Base-by-base conservation (phyloP, 495 filamentous ascomycete species). In the Aspergillus kassunensis region DNA sequence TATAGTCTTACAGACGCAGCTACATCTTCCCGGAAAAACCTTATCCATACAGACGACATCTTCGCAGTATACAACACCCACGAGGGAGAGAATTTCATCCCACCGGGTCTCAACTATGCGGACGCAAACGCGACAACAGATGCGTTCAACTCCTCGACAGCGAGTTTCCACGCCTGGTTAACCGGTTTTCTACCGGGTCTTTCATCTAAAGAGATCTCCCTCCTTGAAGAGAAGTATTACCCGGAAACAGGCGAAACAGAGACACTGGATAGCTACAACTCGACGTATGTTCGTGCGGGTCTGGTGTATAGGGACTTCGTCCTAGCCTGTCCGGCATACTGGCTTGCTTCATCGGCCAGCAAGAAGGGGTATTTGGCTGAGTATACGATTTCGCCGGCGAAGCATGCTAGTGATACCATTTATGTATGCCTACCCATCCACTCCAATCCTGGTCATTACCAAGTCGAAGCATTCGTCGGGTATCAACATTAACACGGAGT, bases 61-160 rank as follows among this genome's bases (percentile, higher is more conserved):
- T 78, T 75, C 50, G 70, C 71, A 3, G 77, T 79, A 68, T 84
- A 82, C 57, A 85, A 85, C 55, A 70, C 71, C 4, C 75, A 81
- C 54, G 81, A 84, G 60, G 81, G 78, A 24, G 72, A 82, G 58
- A 82, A 79, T 43, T 84, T 86, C 59, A 66, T 82, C 20, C 75
- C 81, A 0, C 55, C 74, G 0, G 78, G 77, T 0, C 53, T 83
- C 5, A 51, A 13, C 12, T 33, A 51, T 13, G 18, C 20, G 11
- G 19, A 65, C 9, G 66, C 60, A n/a, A 48, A 52, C 8, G 56
- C 31, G 2, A 57, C 56, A 1, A 58, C 63, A 3, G 64, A 63
- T 25, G 67, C 65, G 4, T 80, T 72, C 60, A 79, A 82, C 56
- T 70, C 71, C 0, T 74, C 69, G 2, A 40, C 49, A 20, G 61